Conservation (phyloP, 352 stramenopile species). For the Phytophthora kernoviae region DNA sequence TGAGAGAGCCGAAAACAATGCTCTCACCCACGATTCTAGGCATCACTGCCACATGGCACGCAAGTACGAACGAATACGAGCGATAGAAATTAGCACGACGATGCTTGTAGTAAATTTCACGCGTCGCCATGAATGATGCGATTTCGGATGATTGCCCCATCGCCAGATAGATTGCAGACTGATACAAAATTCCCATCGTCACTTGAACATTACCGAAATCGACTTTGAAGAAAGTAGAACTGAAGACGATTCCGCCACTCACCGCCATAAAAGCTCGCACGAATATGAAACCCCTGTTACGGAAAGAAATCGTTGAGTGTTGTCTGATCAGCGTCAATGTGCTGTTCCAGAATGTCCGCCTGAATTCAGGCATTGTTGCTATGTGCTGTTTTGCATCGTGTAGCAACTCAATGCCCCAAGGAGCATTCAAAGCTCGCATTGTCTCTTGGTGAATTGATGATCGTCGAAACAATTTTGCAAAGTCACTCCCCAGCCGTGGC, state of each 20-base stretch:
- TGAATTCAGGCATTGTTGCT: constrained; percentile 24
- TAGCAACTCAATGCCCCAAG: constrained; percentile 12
- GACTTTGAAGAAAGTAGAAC: constrained; percentile 31
- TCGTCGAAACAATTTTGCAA: constrained; percentile 26
- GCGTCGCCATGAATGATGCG: constrained; percentile 60
- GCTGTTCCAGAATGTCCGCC: constrained; percentile 24
- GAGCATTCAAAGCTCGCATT: neutral
- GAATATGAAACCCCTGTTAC: constrained; percentile 44
- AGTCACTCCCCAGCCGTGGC: constrained; percentile 24
- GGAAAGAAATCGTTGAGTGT: constrained; percentile 53
- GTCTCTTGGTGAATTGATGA: constrained; percentile 12
- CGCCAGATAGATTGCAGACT: constrained; percentile 70
- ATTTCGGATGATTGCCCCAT: constrained; percentile 68
- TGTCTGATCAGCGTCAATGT: constrained; percentile 34
- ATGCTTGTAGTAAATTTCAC: constrained; percentile 76
- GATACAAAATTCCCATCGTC: constrained; percentile 76
- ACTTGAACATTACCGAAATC: constrained; percentile 32
- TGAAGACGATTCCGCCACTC: constrained; percentile 41
- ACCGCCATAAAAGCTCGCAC: constrained; percentile 36
- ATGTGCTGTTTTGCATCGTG: constrained; percentile 16
- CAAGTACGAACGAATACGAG: constrained; percentile 63
- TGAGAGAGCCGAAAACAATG: constrained; percentile 65
- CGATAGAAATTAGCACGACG: constrained; percentile 72
- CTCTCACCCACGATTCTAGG: constrained; percentile 44
- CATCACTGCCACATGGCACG: constrained; percentile 5